Conservation (phyloP, 805 yeast genomes). For the Starmerella ratchasimensis region DNA sequence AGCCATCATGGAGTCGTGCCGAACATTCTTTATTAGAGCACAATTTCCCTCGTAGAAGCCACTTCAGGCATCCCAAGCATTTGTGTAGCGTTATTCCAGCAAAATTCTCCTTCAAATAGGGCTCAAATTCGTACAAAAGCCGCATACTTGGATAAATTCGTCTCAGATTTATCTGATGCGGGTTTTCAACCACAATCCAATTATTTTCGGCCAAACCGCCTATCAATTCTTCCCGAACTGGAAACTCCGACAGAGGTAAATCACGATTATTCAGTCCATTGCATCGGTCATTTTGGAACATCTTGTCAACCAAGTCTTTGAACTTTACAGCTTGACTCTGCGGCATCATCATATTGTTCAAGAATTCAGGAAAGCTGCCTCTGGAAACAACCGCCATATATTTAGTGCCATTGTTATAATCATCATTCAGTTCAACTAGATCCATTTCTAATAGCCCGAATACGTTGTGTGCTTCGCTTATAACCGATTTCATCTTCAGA, state of each 20-base stretch:
- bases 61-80: conserved; percentile 16
- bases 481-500: not conserved
- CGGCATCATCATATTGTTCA: conserved; percentile 5
- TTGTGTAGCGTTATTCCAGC: conserved; percentile 9
- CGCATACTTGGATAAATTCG: conserved; percentile 4
- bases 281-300: conserved; percentile 7
- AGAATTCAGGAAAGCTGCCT: conserved; percentile 1
- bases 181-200: not conserved
- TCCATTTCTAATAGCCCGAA: conserved; percentile 10
- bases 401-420: conserved; percentile 6
- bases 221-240: conserved; percentile 4
- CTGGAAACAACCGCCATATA: conserved; percentile 5
- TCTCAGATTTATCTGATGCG: not conserved
- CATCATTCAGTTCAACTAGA: conserved; percentile 9
- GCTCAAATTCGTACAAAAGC: conserved; percentile 9
- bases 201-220: not conserved
- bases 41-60: conserved; percentile 13
- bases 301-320: conserved; percentile 10
- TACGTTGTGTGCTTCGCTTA: conserved; percentile 1
- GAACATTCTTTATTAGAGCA: conserved; percentile 11
- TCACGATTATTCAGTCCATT: conserved; percentile 4
- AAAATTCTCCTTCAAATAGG: conserved; percentile 9
- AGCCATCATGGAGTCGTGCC: conserved; percentile 15
- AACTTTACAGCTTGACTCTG: conserved; percentile 6
- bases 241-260: conserved; percentile 4